Conservation (phyloP, 176 grass and related monocot species). For the Bothriochloa decipiens region DNA sequence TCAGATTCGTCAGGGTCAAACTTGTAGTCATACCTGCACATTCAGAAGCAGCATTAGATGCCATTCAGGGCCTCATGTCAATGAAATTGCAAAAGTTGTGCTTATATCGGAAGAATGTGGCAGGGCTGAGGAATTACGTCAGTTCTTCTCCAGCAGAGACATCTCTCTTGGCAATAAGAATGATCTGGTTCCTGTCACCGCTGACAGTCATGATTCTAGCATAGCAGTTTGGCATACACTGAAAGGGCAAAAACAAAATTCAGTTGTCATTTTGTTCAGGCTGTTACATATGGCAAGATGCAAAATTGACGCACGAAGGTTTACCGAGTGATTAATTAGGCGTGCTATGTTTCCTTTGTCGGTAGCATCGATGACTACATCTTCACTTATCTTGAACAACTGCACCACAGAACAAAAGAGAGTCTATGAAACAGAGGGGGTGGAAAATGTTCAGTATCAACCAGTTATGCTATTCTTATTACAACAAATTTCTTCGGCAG, state of each 20-base stretch:
- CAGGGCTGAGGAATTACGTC: constrained; percentile 56
- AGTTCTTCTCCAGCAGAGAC: constrained; percentile 85
- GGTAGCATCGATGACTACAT: constrained; percentile 88
- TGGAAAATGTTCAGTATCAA: not conserved
- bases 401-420: constrained; percentile 42
- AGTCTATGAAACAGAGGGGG: not conserved
- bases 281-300: not conserved
- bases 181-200: constrained; percentile 67
- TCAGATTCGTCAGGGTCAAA: constrained; percentile 90
- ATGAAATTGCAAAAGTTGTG: not conserved
- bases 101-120: not conserved
- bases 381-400: constrained; percentile 97
- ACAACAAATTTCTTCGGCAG: not conserved
- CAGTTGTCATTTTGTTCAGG: not conserved
- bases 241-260: not conserved
- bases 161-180: constrained; percentile 82
- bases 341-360: constrained; percentile 88
- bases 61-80: not conserved
- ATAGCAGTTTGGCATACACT: constrained; percentile 98
- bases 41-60: not conserved
- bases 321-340: constrained; percentile 93
- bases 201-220: constrained; percentile 83
- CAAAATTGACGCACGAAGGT: not conserved
- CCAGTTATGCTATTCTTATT: not conserved
- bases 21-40: constrained; percentile 80